Percentiles rank a stretch among this genome's conserved stretches.
Conservation (phyloP, 129 eudicot genomes). For the Flaveria trinervia region DNA sequence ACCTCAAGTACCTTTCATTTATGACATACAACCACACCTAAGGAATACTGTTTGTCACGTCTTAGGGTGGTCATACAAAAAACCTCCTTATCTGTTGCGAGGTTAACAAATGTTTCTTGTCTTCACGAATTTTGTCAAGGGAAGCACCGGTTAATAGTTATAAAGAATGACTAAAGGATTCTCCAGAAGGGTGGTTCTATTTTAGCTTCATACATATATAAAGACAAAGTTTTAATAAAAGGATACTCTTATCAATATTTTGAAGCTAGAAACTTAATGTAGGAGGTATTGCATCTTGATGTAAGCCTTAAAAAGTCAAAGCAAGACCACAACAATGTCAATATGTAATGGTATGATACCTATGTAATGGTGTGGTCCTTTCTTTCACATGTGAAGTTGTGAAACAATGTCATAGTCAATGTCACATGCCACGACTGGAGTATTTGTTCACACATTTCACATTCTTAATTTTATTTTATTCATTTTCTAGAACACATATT, state of each 20-base stretch:
- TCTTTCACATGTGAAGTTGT: constrained; percentile 1
- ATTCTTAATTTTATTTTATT: background rate
- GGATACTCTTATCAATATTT: background rate
- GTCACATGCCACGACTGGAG: constrained; percentile 9
- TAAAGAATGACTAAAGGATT: no score
- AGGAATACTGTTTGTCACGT: no score
- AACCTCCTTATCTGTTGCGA: no score
- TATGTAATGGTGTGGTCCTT: constrained; percentile 11
- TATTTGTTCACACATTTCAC: background rate
- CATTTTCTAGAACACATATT: background rate
- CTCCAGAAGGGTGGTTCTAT: no score
- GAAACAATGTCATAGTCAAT: constrained; percentile 2
- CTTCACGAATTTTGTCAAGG: no score
- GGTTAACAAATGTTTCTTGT: no score
- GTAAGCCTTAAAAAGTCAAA: constrained; percentile 9
- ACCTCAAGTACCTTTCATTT: no score
- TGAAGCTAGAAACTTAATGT: background rate
- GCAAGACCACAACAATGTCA: constrained; percentile 11
- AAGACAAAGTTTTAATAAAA: background rate
- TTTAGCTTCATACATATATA: background rate
- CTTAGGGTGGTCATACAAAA: no score
- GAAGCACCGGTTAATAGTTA: no score
- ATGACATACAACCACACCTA: no score
- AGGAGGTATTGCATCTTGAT: background rate
- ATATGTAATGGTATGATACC: background rate